Conservation (phyloP, 495 filamentous ascomycete genomes). For the Poronia punctata region DNA sequence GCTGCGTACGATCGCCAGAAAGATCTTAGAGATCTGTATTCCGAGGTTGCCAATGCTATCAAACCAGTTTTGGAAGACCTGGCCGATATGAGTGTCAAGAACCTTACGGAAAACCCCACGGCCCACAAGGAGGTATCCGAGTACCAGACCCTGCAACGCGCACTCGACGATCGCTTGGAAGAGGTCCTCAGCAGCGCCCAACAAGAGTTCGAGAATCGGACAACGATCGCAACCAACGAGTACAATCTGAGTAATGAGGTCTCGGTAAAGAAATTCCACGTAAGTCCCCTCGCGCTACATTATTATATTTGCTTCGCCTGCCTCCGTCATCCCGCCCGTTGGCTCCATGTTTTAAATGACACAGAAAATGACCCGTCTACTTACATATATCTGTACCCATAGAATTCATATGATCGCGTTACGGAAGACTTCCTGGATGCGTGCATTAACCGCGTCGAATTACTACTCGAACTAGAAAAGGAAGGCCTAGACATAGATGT, state of each 20-base stretch:
- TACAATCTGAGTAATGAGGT: constrained; percentile 9
- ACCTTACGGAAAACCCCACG: constrained; percentile 25
- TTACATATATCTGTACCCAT: constrained; percentile 10
- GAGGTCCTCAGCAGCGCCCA: constrained; percentile 13
- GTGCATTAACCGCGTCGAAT: constrained; percentile 26
- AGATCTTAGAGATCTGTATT: constrained; percentile 34
- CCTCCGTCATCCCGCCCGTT: not conserved
- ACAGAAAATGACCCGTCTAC: constrained; percentile 5
- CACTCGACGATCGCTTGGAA: constrained; percentile 26
- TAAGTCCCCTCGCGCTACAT: constrained; percentile 9
- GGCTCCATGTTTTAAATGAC: not conserved
- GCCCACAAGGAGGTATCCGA: constrained; percentile 27
- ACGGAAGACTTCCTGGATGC: constrained; percentile 32
- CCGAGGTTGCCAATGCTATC: constrained; percentile 27
- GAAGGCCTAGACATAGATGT: constrained; percentile 33
- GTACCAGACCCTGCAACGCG: constrained; percentile 17
- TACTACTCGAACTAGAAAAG: constrained; percentile 28
- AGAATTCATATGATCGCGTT: constrained; percentile 22
- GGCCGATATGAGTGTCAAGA: constrained; percentile 31
- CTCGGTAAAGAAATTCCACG: constrained; percentile 13
- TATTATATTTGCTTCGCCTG: not conserved
- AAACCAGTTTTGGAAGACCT: constrained; percentile 39
- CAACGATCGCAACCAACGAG: constrained; percentile 11
- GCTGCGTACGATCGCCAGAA: constrained; percentile 40
- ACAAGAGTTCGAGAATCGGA: constrained; percentile 8